Evolutionary conservation across 768 basidiomycete genomes (phyloP), one percentile per base, ranked within the genome.

Genomic region (Rhodosporidiobolus odoratus): DNA sequence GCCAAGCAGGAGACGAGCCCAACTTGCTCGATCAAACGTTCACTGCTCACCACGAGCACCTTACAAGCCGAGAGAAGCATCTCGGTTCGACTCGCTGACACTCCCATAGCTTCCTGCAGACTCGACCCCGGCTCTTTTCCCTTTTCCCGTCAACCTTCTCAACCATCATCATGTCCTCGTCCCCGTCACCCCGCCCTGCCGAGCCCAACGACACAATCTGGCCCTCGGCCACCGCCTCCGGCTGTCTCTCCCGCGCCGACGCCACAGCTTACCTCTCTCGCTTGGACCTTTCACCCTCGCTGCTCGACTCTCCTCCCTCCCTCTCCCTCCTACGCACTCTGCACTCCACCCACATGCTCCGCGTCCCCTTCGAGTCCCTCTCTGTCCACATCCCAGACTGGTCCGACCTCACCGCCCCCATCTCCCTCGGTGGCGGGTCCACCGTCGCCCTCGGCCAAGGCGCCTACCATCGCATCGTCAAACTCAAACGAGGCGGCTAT

Each of bases 281-380:
- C 15, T 60, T 72, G 52, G 16, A 41, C 8, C 62, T 72, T 48
- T 45, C 65, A 7, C 6, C 19, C 35, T 19, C 50, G 3, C 27
- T 65, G 12, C 34, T 64, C 45, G 66, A 67, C 56, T 6, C 48
- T 1, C 17, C 40, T 12, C 66, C 71, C 27, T 72, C 71, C 7
- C 66, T 72, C 71, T 61, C 59, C 25, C 61, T 72, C 23, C 71
- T 72, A 23, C 50, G 40, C 27, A 32, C 48, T n/a, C 62, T 72
- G 43, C 66, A 72, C 40, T n/a, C 62, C 2, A 23, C 57, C 13
- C 66, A 67, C 58, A 30, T 68, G 21, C 52, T 65, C 58, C 23
- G 41, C 48, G 71, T 72, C 23, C 71, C 71, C 5, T 72, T 72
- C 62, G 71, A 72, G 34, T 64, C 66, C 0, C 63, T 58, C 2